Evolutionary conservation across 2,329 filamentous ascomycete species (phyloP), one percentile per base, ranked within the genome.

Genomic region (Fusarium redolens): DNA sequence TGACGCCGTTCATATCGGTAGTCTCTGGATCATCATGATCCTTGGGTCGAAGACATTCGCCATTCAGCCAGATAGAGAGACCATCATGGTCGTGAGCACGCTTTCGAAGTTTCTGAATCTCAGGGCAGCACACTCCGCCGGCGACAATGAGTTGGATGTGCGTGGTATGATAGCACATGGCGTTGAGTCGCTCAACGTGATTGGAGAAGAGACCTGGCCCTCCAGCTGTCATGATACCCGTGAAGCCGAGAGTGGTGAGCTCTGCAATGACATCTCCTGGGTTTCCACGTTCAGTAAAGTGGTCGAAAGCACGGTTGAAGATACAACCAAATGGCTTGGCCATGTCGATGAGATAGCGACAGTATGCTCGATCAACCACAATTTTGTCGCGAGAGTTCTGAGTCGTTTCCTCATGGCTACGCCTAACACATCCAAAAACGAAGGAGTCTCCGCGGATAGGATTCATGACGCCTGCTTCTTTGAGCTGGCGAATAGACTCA

Each of bases 241-340:
- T 78, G 71, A 90, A 89, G 14, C 87, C 87, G 55, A 85, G 84
- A 7, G 18, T 54, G 1, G 74, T 71, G 17, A 89, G 74, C 11
- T 77, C 75, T 8, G 79, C 73, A 33, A 89, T 56, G 37, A 63
- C 72, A 0, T 72, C 73, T 13, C 62, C 55, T 50, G 74, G 69
- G 13, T 72, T 64, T 38, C 71, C 51, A 14, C 65, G 56, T 9
- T 68, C 78, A 6, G 86, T 73, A 15, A 89, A 79, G 22, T 83
- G 80, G 74, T 90, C 88, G 65, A 89, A 88, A 4, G 88, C 88
- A 20, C 88, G 85, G 77, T 89, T 88, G 69, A 90, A 87, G n/a
- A 88, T 83, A 69, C 85, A 86, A 20, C 77, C 78, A 37, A 83
- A 83, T 4, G 85, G 86, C 11, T 69, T 74, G 0, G 87, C 85